phyloP scores from a whole-genome alignment of 139 green algal genomes.

The Coelastrella sp. region DNA sequence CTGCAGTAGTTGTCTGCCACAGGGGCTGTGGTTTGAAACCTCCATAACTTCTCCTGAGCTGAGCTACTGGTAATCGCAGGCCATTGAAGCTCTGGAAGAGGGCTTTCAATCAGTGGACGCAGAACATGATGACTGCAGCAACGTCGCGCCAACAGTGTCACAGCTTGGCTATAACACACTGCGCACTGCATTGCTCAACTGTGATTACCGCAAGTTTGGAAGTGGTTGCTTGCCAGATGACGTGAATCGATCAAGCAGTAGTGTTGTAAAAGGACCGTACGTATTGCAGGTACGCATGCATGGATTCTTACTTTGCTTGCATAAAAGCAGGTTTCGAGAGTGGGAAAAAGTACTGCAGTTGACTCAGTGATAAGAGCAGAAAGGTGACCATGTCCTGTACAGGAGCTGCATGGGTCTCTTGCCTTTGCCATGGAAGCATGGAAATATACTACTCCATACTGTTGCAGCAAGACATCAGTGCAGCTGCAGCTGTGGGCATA shows the following conservation, averaged over 20 bases:
- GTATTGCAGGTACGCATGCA: slow-evolving; percentile 54
- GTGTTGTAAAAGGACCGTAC: slow-evolving; percentile 51
- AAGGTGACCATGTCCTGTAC: no score
- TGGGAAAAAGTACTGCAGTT: not conserved
- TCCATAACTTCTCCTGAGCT: no score
- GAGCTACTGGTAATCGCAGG: not conserved
- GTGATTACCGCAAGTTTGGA: slow-evolving; percentile 47
- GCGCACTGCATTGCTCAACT: slow-evolving; percentile 34
- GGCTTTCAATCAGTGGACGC: no score
- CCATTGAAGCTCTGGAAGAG: slow-evolving; percentile 26
- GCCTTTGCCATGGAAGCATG: no score
- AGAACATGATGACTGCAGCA: no score
- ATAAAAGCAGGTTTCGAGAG: not conserved
- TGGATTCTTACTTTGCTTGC: not conserved
- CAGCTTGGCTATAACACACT: slow-evolving; percentile 4
- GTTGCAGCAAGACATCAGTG: no score
- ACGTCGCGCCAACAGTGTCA: not conserved
- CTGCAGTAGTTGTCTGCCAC: no score
- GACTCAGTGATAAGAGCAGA: no score
- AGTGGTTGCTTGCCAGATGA: slow-evolving; percentile 55
- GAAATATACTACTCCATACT: no score
- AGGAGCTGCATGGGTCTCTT: no score
- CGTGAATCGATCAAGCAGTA: slow-evolving; percentile 43
- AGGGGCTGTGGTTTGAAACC: no score
- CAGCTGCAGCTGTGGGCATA: no score